A percentile compares a stretch with the other conserved stretches of the same genome.
Evolutionary conservation across 371 early-diverging fungal species (phyloP).

Genomic region (Mortierella sp.): DNA sequence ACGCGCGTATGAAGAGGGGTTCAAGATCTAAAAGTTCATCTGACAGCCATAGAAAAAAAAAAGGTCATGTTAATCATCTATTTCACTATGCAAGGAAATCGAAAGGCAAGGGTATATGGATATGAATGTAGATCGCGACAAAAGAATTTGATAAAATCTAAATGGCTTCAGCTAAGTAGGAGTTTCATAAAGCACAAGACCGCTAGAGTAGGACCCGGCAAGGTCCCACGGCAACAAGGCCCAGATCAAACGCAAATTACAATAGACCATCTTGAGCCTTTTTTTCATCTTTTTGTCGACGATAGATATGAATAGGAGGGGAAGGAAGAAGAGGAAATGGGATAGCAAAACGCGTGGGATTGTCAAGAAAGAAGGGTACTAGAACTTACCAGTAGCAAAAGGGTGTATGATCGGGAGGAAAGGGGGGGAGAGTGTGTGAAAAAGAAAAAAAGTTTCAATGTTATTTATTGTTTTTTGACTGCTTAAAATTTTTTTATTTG

Average conservation of each 20-base stretch:
- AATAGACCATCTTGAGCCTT: conserved; percentile 55
- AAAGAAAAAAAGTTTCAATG: too few relatives aligned
- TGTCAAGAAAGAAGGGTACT: too few relatives aligned
- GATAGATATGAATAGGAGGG: background rate
- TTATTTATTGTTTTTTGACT: too few relatives aligned
- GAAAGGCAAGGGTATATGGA: too few relatives aligned
- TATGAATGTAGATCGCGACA: too few relatives aligned
- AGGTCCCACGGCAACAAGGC: conserved; percentile 59
- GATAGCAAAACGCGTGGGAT: background rate
- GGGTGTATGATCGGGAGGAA: background rate
- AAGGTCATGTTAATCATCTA: background rate
- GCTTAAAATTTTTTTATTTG: background rate
- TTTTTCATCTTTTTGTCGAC: background rate
- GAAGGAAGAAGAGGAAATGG: background rate
- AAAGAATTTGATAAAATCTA: background rate
- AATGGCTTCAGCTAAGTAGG: conserved; percentile 53
- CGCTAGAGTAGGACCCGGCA: conserved; percentile 57
- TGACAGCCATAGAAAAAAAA: background rate
- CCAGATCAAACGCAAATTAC: conserved; percentile 60
- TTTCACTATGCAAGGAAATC: background rate
- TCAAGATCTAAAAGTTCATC: background rate
- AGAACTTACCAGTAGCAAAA: too few relatives aligned
- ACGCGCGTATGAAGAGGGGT: too few relatives aligned
- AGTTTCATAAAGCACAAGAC: conserved; percentile 59
- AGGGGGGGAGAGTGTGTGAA: conserved; percentile 4